Conservation (phyloP, 176 grass and related monocot genomes). For the bread wheat (Triticum aestivum) region DNA sequence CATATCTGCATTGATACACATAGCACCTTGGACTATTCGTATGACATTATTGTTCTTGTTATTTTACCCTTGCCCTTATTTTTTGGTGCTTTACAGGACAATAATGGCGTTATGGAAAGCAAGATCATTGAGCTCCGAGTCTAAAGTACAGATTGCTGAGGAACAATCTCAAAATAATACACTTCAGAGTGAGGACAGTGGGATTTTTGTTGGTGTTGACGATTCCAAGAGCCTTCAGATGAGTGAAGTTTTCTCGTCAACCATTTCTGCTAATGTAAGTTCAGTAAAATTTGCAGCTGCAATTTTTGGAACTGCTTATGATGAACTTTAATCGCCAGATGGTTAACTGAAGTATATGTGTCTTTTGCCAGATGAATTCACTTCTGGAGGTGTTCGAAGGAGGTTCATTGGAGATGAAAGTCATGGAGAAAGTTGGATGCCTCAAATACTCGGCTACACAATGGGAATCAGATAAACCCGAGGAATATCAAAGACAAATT, state of each 20-base stretch:
- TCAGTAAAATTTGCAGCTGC: not conserved
- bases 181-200: constrained; percentile 67
- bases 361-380: constrained; percentile 52
- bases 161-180: constrained; percentile 63
- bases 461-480: constrained; percentile 66
- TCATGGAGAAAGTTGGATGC: constrained; percentile 89
- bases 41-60: constrained; percentile 9
- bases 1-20: not conserved
- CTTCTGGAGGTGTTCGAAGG: constrained; percentile 79
- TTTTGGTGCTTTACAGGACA: constrained; percentile 55
- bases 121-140: constrained; percentile 71
- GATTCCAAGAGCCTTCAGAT: constrained; percentile 67
- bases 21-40: constrained; percentile 30
- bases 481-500: constrained; percentile 72
- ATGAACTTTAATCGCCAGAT: constrained; percentile 16
- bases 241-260: constrained; percentile 57
- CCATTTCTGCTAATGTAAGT: constrained; percentile 62
- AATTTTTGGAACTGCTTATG: constrained; percentile 5
- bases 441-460: constrained; percentile 59
- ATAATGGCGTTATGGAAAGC: constrained; percentile 96
- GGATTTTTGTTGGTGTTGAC: constrained; percentile 63
- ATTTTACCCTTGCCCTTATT: constrained; percentile 7
- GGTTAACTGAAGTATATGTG: constrained; percentile 14
- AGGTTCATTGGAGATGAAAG: constrained; percentile 64
- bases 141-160: constrained; percentile 73